Evolutionary conservation across 306 rosid species (phyloP), one percentile per base, ranked within the genome.

Genomic region (Sphenostylis stenocarpa): DNA sequence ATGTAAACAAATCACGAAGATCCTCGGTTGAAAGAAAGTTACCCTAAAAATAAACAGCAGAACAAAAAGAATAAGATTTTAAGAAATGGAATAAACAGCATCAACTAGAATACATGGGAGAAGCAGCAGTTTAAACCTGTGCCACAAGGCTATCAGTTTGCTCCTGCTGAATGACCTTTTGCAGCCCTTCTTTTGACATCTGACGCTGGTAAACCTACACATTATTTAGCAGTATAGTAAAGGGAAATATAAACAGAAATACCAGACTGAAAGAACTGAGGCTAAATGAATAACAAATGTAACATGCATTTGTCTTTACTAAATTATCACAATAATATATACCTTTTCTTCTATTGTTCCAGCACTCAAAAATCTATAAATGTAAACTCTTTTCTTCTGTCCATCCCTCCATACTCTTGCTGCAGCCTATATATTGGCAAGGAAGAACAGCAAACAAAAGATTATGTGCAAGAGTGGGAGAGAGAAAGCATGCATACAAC

Each of bases 351-450:
- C 98, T 51, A 91, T 94, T 71, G 98, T 91, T 80, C 98, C 98
- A 0, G 96, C 88, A 84, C 91, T 90, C 87, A 94, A 80, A 88
- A 94, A 91, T 83, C 98, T 83, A 64, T 94, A 94, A 47, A 94
- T 90, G 68, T 83, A 94, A 72, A 94, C 98, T 88, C 98, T 90
- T 80, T 94, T 94, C 91, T 90, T 94, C 87, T 94, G 98, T 43
- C 98, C 98, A 83, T 94, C 98, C 84, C 98, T 87, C 98, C 97
- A 92, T 51, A 94, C 97, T 87, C 98, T 90, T 81, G 98, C 98
- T 44, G 98, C 98, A 69, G 98, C 98, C 98, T 91, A 75, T 68
- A 76, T 58, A 77, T 81, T 67, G 60, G 73, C 33, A 51, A 75
- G 67, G 65, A 57, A 14, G 69, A 78, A 65, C 52, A 45, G 36